phyloP scores from a whole-genome alignment of 768 basidiomycete genomes.

The Holtermannia corniformis region DNA sequence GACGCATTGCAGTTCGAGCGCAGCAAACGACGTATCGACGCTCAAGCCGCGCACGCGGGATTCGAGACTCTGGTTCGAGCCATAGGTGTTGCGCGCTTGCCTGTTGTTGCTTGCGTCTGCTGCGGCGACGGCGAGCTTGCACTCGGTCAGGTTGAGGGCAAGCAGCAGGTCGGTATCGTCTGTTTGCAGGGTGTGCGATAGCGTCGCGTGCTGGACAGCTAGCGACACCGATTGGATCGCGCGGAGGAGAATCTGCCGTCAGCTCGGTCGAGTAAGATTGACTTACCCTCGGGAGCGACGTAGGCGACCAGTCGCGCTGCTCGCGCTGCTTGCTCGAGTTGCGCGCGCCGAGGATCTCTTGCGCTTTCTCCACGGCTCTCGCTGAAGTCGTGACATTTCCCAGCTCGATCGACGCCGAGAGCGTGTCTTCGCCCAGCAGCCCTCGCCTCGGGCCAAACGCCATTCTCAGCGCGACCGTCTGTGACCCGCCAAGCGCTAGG shows the following conservation, averaged over 20 bases:
- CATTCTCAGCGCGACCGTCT: background rate
- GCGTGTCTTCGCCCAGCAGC: conserved; percentile 25
- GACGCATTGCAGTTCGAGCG: conserved; percentile 16
- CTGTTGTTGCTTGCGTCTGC: conserved; percentile 32
- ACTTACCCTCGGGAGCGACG: conserved; percentile 18
- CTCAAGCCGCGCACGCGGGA: conserved; percentile 24
- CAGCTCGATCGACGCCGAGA: conserved; percentile 12
- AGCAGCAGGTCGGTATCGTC: conserved; percentile 7
- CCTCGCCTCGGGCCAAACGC: conserved; percentile 30
- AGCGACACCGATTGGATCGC: conserved; percentile 21
- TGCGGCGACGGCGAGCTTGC: conserved; percentile 19
- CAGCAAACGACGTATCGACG: conserved; percentile 12
- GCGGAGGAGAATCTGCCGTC: conserved; percentile 22
- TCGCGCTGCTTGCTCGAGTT: background rate
- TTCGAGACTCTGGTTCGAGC: conserved; percentile 18
- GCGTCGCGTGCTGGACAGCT: conserved; percentile 9
- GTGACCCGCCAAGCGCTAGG: background rate
- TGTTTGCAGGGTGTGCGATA: conserved; percentile 16
- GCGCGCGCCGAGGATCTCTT: conserved; percentile 4
- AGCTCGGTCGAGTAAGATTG: background rate
- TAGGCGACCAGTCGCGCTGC: conserved; percentile 11
- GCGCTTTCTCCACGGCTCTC: conserved; percentile 9
- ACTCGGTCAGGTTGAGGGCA: conserved; percentile 5
- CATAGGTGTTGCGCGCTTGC: conserved; percentile 27
- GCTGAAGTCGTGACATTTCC: conserved; percentile 7